These are phyloP conservation scores for Schwanniomyces etchellsii DNA, from an alignment of 1,139 yeast species.

Conservation along the genomic window DNA sequence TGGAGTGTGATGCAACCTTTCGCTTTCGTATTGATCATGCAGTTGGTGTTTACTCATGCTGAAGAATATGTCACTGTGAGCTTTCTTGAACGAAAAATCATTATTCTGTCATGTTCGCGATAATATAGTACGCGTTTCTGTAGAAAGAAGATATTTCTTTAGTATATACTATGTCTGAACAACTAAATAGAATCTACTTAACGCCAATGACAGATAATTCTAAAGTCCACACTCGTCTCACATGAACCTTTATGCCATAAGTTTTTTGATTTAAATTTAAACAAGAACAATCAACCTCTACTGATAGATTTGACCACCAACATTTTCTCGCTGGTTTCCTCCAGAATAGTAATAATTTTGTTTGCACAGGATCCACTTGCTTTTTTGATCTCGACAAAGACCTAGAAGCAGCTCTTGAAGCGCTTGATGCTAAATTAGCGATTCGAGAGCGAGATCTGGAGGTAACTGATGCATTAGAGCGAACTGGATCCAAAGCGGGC, in stretches of 20 bases:
- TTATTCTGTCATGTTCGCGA: slow-evolving; percentile 5
- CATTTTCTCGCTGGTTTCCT: slow-evolving; percentile 98
- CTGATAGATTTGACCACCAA: slow-evolving; percentile 88
- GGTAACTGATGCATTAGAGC: slow-evolving; percentile 32
- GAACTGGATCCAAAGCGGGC: slow-evolving; percentile 43
- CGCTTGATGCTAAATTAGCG: slow-evolving; percentile 37
- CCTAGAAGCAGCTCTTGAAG: slow-evolving; percentile 47
- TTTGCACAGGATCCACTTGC: slow-evolving; percentile 34
- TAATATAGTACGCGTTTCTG: too few species aligned
- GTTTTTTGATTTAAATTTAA: slow-evolving; percentile 19
- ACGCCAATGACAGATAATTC: slow-evolving; percentile 63
- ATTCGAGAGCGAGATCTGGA: slow-evolving; percentile 44
- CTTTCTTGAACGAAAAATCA: not conserved
- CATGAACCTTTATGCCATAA: slow-evolving; percentile 50
- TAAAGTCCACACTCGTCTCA: slow-evolving; percentile 80
- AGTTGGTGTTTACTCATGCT: slow-evolving; percentile 11
- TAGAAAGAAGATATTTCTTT: too few species aligned
- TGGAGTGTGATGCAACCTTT: slow-evolving; percentile 52
- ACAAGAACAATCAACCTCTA: slow-evolving; percentile 42
- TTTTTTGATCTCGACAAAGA: slow-evolving; percentile 43
- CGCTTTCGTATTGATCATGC: slow-evolving; percentile 31
- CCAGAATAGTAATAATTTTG: slow-evolving; percentile 89
- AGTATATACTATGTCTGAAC: too few species aligned
- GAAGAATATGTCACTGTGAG: not conserved
- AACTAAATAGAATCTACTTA: slow-evolving; percentile 20